Base-by-base conservation (phyloP, 2,329 filamentous ascomycete genomes). In the Hymenoscyphus albidus region DNA sequence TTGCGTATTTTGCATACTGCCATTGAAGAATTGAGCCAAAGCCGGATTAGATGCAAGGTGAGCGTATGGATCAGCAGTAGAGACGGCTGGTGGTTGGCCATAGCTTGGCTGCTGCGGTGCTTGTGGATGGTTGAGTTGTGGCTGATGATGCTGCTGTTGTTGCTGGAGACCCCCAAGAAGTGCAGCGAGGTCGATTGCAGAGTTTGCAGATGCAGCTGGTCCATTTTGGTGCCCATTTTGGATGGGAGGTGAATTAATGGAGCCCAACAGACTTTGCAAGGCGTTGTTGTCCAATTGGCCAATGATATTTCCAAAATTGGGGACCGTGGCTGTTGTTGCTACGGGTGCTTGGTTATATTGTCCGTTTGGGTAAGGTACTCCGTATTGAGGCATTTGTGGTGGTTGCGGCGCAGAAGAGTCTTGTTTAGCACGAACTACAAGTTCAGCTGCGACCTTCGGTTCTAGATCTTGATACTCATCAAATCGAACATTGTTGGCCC, bases 391-490 rank as follows among this genome's bases (percentile, higher is more conserved):
- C 32, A 55, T 63, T n/a, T 67, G 56, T 40, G 77, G 63, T 72
- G 76, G 69, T 69, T 76, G 70, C 74, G 74, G 32, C 18, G 40
- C 32, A 55, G 56, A 27, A 71, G 71, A 72, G 71, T 75, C 80
- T 68, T 82, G 77, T 75, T 91, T 93, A 61, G 88, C 85, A 65
- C 92, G 86, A 54, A 89, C 76, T 64, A 96, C 90, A 16, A 98
- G 85, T 70, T 96, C 91, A 16, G 90, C 91, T 3, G 91, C 92
- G 57, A 93, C 87, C 5, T 80, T 77, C 0, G 93, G 90, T 42
- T 96, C 90, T 1, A 97, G 82, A 70, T 93, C 88, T 64, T 90
- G 85, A 75, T 98, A 98, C 75, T 96, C 90, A 71, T 96, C 91
- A 74, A 92, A 97, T 55, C 88, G 86, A 65, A 96, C 88, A 69